These are phyloP conservation scores for Exobasidium rhododendri DNA, from an alignment of 1,284 basidiomycete genomes.

Conservation along the genomic window DNA sequence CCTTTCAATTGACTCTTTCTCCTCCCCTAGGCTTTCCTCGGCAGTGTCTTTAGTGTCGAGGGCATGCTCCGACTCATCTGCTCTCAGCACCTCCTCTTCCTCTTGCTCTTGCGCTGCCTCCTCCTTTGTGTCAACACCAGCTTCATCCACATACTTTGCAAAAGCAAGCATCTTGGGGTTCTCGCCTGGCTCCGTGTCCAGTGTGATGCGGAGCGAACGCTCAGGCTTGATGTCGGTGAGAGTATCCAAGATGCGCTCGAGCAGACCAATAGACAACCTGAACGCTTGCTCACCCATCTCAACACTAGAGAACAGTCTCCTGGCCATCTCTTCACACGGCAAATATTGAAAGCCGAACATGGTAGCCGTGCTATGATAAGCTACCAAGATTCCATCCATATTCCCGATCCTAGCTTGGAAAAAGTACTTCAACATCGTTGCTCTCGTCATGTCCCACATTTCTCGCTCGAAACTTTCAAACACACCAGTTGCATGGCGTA, in stretches of 20 bases:
- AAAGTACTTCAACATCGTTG: constrained; percentile 91
- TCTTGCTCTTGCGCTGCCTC: neutral
- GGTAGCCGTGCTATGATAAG: constrained; percentile 85
- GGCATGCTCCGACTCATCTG: too few species aligned
- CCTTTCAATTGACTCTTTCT: neutral
- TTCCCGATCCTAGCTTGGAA: constrained; percentile 93
- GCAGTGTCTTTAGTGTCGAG: too few species aligned
- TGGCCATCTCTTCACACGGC: constrained; percentile 81
- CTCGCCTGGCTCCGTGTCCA: constrained; percentile 31
- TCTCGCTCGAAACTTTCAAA: constrained; percentile 54
- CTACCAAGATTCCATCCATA: constrained; percentile 94
- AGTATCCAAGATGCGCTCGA: constrained; percentile 70
- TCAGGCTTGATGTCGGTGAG: constrained; percentile 65
- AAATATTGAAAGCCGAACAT: constrained; percentile 96
- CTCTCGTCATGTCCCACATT: constrained; percentile 73
- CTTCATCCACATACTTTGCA: constrained; percentile 23
- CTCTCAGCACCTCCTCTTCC: neutral
- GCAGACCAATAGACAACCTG: constrained; percentile 68
- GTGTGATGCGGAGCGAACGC: constrained; percentile 35
- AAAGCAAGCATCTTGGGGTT: constrained; percentile 30
- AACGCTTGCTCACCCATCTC: constrained; percentile 73
- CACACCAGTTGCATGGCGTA: constrained; percentile 41
- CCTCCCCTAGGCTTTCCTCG: neutral
- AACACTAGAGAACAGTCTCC: constrained; percentile 68
- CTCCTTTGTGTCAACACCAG: neutral